These are phyloP conservation scores for Sonneratia alba DNA, from an alignment of 345 rosid species.

Conservation along the genomic window DNA sequence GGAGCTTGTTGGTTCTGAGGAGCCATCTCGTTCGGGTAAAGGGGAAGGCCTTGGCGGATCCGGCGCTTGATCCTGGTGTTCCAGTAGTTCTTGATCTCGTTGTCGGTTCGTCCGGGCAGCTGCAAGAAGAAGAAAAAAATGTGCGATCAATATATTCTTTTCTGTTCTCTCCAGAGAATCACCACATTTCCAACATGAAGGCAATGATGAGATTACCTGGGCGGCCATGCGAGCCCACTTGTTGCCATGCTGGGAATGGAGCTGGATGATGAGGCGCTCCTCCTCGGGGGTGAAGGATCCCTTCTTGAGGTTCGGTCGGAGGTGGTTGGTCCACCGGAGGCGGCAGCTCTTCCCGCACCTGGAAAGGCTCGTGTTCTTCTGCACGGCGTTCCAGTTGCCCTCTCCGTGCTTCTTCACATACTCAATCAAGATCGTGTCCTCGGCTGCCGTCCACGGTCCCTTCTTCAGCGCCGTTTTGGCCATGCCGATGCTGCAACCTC, in stretches of 20 bases:
- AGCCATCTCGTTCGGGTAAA: slow-evolving; percentile 42
- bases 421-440: slow-evolving; percentile 15
- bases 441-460: slow-evolving; percentile 19
- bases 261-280: slow-evolving; percentile 15
- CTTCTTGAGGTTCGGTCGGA: slow-evolving; percentile 16
- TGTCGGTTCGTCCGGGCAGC: slow-evolving; percentile 64
- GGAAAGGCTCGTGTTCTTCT: slow-evolving; percentile 14
- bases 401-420: slow-evolving; percentile 17
- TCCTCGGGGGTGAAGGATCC: slow-evolving; percentile 19
- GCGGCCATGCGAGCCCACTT: slow-evolving; percentile 25
- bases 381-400: slow-evolving; percentile 22
- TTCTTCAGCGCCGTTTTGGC: slow-evolving; percentile 15
- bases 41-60: slow-evolving; percentile 49
- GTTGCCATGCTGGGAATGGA: slow-evolving; percentile 17
- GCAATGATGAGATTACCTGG: slow-evolving; percentile 1
- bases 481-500: background rate
- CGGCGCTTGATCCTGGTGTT: slow-evolving; percentile 58
- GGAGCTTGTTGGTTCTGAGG: slow-evolving; percentile 13
- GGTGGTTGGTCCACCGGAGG: slow-evolving; percentile 21
- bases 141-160: background rate
- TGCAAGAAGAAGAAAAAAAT: background rate
- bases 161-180: no score
- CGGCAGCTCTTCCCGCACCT: slow-evolving; percentile 23
- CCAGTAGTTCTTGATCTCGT: slow-evolving; percentile 68
- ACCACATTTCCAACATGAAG: background rate